Conservation (phyloP, 148 eudicot species). For the Fagopyrum homotropicum region DNA sequence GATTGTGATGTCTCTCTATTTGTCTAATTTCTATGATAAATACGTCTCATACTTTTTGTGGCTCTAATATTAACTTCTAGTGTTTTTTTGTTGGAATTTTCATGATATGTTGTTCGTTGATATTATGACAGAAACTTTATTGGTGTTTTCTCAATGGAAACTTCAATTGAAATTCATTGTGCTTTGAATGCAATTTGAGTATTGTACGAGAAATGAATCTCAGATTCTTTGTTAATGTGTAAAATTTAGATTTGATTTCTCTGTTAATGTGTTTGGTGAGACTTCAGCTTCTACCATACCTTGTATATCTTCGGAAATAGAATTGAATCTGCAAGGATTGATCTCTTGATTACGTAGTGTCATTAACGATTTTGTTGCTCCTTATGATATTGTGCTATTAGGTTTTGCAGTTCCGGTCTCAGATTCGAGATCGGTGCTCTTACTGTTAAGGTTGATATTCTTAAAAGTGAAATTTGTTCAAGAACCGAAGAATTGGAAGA, state of each 20-base stretch:
- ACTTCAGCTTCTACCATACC: not conserved
- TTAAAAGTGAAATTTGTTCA: conserved; percentile 51
- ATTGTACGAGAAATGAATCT: no score
- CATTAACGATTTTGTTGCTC: not conserved
- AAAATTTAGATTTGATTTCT: not conserved
- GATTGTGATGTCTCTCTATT: no score
- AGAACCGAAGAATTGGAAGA: conserved; percentile 67
- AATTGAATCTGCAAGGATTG: not conserved
- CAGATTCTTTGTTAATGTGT: no score
- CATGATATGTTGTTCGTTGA: no score
- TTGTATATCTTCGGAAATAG: not conserved
- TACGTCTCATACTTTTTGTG: no score
- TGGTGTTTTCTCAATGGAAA: no score
- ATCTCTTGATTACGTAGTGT: not conserved
- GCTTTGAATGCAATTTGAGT: no score
- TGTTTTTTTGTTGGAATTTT: no score
- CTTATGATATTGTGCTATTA: conserved; percentile 14
- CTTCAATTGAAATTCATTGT: no score
- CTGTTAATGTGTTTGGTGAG: conserved; percentile 2
- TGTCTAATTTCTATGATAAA: no score
- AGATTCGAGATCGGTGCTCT: conserved; percentile 38
- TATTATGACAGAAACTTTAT: no score
- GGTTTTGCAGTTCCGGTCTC: conserved; percentile 45
- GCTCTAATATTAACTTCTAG: no score
- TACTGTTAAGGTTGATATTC: conserved; percentile 48